Evolutionary conservation across 768 basidiomycete genomes (phyloP).

Genomic region (Calvatia gigantea): DNA sequence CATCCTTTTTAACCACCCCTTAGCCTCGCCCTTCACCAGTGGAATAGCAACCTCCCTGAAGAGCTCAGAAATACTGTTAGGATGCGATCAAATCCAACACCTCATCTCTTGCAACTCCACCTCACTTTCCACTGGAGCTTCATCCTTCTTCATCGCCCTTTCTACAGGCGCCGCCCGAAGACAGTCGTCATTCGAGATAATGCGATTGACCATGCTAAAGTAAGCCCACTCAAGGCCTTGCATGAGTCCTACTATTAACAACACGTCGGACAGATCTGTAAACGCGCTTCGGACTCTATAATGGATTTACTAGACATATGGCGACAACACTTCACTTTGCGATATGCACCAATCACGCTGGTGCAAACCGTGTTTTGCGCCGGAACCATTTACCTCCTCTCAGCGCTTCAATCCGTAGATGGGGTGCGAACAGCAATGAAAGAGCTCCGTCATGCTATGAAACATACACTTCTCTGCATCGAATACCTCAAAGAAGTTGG

Average conservation of each 20-base stretch:
- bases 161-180: conserved; percentile 40
- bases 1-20: background rate
- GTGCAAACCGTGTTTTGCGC: conserved; percentile 58
- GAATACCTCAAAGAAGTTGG: conserved; percentile 52
- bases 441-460: conserved; percentile 38
- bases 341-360: conserved; percentile 55
- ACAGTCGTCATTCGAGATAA: conserved; percentile 32
- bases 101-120: conserved; percentile 55
- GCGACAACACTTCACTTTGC: conserved; percentile 50
- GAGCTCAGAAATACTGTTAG: conserved; percentile 50
- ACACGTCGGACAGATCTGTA: conserved; percentile 37
- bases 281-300: conserved; percentile 51
- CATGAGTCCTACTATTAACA: background rate
- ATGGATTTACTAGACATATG: conserved; percentile 49
- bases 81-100: conserved; percentile 43
- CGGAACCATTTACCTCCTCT: conserved; percentile 54
- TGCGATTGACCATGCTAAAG: conserved; percentile 52
- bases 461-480: conserved; percentile 44
- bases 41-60: conserved; percentile 41
- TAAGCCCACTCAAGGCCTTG: conserved; percentile 15
- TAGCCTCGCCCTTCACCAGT: conserved; percentile 45
- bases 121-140: conserved; percentile 55
- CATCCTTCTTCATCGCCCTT: conserved; percentile 59
- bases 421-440: conserved; percentile 44
- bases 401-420: conserved; percentile 50